Percentiles rank a stretch among this genome's conserved stretches.
Conservation (phyloP, 768 basidiomycete species). For the Piloderma croceum region DNA sequence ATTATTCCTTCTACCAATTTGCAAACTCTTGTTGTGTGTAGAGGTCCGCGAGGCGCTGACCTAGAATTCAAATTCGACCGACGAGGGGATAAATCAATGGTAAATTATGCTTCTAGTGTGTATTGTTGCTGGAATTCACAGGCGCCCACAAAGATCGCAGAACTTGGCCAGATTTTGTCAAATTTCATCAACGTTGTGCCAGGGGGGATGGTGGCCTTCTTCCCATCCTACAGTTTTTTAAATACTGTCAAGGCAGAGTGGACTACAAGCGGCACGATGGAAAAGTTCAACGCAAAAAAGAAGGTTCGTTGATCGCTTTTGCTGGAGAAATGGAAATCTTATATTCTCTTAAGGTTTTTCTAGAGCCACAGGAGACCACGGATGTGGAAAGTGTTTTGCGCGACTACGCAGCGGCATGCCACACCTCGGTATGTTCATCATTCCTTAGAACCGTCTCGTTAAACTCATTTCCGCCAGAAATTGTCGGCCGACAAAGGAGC, state of each 20-base stretch:
- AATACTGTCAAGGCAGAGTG: constrained; percentile 62
- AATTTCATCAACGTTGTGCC: constrained; percentile 78
- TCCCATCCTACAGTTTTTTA: constrained; percentile 87
- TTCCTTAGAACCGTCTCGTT: not conserved
- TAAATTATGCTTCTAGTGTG: constrained; percentile 31
- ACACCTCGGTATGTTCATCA: constrained; percentile 1
- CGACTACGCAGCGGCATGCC: constrained; percentile 7
- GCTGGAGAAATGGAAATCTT: not conserved
- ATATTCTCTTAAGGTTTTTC: constrained; percentile 58
- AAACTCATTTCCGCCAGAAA: constrained; percentile 14
- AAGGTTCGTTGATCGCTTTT: constrained; percentile 39
- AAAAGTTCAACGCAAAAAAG: constrained; percentile 66
- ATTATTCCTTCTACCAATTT: constrained; percentile 81
- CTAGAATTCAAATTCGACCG: constrained; percentile 80
- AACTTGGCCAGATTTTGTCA: constrained; percentile 78
- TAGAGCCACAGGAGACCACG: constrained; percentile 70
- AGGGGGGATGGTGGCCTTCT: constrained; percentile 87
- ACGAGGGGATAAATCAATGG: constrained; percentile 58
- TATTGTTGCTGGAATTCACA: constrained; percentile 1
- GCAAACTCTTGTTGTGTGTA: constrained; percentile 64
- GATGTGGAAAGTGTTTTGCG: constrained; percentile 65
- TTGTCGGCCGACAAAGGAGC: constrained; percentile 21
- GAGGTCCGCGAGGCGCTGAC: constrained; percentile 67
- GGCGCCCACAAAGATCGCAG: constrained; percentile 55
- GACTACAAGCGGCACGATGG: constrained; percentile 54